These are phyloP conservation scores for Thermothielavioides terrestris DNA, from an alignment of 495 filamentous ascomycete genomes.

Conservation along the genomic window DNA sequence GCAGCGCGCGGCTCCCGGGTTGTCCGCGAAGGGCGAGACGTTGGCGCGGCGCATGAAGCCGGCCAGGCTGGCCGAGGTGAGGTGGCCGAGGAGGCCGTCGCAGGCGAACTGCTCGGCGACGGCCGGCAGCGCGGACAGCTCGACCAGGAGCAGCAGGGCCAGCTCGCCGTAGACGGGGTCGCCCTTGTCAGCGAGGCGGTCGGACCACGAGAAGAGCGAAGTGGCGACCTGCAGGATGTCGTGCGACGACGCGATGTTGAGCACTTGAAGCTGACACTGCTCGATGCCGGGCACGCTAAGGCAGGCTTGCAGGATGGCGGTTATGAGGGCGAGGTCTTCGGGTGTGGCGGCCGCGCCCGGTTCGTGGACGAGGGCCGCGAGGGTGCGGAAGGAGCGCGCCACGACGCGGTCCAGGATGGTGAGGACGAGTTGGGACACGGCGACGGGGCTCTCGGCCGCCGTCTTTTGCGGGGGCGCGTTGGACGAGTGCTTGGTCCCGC, in stretches of 20 bases:
- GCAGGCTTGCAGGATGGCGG: constrained; percentile 75
- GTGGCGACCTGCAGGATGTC: constrained; percentile 73
- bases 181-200: constrained; percentile 60
- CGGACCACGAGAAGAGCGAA: constrained; percentile 89
- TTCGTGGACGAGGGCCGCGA: constrained; percentile 67
- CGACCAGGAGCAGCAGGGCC: constrained; percentile 76
- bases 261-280: constrained; percentile 53
- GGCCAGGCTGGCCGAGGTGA: constrained; percentile 68
- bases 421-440: constrained; percentile 48
- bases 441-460: constrained; percentile 22
- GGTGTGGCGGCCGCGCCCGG: constrained; percentile 39
- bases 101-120: constrained; percentile 85
- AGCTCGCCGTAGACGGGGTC: constrained; percentile 95
- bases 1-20: constrained; percentile 47
- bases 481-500: constrained; percentile 36
- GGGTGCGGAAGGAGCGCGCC: constrained; percentile 68
- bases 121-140: constrained; percentile 69
- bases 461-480: constrained; percentile 12
- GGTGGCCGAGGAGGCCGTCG: constrained; percentile 67
- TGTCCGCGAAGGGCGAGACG: constrained; percentile 57
- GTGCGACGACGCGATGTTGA: constrained; percentile 53
- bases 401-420: constrained; percentile 70
- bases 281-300: constrained; percentile 62
- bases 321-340: constrained; percentile 77
- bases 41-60: constrained; percentile 58